Base-by-base conservation (phyloP, 441 rosid species). In the Aleurites moluccanus region DNA sequence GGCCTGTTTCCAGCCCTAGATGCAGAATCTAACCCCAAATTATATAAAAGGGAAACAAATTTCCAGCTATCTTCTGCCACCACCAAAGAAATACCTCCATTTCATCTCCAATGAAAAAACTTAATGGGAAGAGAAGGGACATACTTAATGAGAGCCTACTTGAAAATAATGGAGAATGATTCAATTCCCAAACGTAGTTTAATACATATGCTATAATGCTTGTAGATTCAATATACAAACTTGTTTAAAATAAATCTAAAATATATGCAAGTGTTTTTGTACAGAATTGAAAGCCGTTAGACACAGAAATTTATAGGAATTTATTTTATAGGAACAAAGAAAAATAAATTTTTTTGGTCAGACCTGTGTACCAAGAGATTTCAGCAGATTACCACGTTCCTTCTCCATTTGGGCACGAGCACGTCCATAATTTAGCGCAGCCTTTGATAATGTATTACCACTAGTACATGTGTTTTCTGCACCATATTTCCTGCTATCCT, bases 341-440 rank as follows among this genome's bases (percentile, higher is more conserved):
- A 44, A 55, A 47, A 72, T 1, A 21, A 63, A 40, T n/a, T 8
- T 23, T 55, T 55, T 25, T n/a, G 47, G 47, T 75, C 80, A 77
- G 73, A 92, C 98, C 97, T 93, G 97, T 35, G 97, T 90, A 64
- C 96, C 96, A 44, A 93, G 83, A 74, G 94, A 85, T 83, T 90
- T 93, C 86, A 89, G 78, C 81, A 94, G 81, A 85, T 82, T 85
- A 75, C 91, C 97, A 27, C 86, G 94, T 78, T 90, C 97, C 84
- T 92, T 91, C 85, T 94, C 98, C 90, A 94, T 89, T 56, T 85
- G 92, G 81, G 93, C 88, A 60, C 91, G 87, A 73, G 97, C 93
- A 69, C 82, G 86, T 53, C 92, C 92, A 65, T 78, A 90, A 77
- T 70, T 81, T 63, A 85, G 30, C 57, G 98, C 88, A 72, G 98